Percentiles rank a stretch among this genome's conserved stretches.
phyloP scores from a whole-genome alignment of 441 rosid genomes.

The Oxalis stricta region DNA sequence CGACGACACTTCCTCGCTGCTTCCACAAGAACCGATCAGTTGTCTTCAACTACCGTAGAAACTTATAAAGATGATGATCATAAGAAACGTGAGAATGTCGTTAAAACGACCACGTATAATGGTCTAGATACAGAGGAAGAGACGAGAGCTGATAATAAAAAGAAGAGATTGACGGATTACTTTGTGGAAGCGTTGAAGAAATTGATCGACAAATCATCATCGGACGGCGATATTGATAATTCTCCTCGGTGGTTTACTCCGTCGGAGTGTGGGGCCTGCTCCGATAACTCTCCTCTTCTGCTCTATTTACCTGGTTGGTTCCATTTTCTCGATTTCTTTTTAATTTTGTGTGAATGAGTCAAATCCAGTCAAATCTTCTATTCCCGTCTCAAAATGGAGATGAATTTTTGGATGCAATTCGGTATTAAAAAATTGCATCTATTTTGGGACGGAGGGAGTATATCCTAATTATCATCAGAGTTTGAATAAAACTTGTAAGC shows the following conservation, averaged over 20 bases:
- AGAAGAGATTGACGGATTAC: slow-evolving; percentile 36
- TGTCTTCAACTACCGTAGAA: too few species aligned
- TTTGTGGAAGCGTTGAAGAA: slow-evolving; percentile 29
- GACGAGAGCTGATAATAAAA: too few species aligned
- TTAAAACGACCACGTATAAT: too few species aligned
- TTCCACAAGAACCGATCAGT: too few species aligned
- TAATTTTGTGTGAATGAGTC: background rate
- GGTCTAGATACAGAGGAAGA: too few species aligned
- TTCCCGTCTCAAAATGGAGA: too few species aligned
- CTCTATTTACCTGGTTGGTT: slow-evolving; percentile 54
- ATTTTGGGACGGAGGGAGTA: background rate
- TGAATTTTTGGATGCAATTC: too few species aligned
- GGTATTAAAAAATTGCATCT: too few species aligned
- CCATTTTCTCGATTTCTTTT: background rate
- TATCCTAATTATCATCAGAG: background rate
- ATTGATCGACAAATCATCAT: slow-evolving; percentile 25
- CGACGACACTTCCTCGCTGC: too few species aligned
- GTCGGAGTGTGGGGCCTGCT: slow-evolving; percentile 32
- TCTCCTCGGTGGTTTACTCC: slow-evolving; percentile 90
- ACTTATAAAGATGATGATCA: too few species aligned
- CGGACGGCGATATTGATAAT: slow-evolving; percentile 29
- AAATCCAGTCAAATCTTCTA: background rate
- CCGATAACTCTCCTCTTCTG: slow-evolving; percentile 49
- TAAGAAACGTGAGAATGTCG: too few species aligned
- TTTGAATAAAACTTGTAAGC: background rate